A percentile compares a stretch with the other conserved stretches of the same genome.
These are phyloP conservation scores for Nicotiana sylvestris DNA, from an alignment of 257 asterid genomes.

Conservation along the genomic window DNA sequence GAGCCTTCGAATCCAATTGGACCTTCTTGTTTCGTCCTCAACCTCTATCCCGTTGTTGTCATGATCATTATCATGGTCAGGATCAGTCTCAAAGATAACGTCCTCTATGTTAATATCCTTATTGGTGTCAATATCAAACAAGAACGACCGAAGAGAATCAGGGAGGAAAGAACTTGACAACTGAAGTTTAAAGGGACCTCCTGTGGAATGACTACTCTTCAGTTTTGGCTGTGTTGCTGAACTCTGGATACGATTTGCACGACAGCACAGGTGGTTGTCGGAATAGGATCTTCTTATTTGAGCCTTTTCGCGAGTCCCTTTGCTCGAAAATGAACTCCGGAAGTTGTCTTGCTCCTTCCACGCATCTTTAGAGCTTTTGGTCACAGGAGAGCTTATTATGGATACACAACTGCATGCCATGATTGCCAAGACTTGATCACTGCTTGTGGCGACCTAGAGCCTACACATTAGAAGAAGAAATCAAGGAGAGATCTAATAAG, in stretches of 20 bases:
- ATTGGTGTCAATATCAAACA: conserved; percentile 35
- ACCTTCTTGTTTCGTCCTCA: conserved; percentile 31
- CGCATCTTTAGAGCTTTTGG: conserved; percentile 25
- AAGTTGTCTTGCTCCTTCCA: conserved; percentile 27
- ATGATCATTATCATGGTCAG: conserved; percentile 11
- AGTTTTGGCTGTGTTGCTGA: conserved; percentile 36
- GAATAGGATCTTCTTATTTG: conserved; percentile 23
- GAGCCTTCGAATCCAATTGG: conserved; percentile 68
- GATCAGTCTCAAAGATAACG: conserved; percentile 12
- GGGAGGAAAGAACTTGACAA: conserved; percentile 48
- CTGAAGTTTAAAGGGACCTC: conserved; percentile 43
- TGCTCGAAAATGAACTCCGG: conserved; percentile 16
- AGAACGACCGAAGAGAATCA: conserved; percentile 36
- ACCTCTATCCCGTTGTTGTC: conserved; percentile 15
- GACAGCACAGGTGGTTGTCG: conserved; percentile 37
- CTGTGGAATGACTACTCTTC: conserved; percentile 36
- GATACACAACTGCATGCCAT: conserved; percentile 47
- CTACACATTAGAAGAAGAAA: background rate
- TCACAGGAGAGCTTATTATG: conserved; percentile 24
- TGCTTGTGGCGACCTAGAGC: background rate
- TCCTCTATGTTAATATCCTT: conserved; percentile 22
- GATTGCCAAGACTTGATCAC: background rate
- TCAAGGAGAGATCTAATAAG: background rate
- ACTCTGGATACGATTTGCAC: conserved; percentile 26
- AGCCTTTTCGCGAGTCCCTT: background rate